phyloP scores from a whole-genome alignment of 2,329 filamentous ascomycete genomes.

The Mycocentrospora acerina region DNA sequence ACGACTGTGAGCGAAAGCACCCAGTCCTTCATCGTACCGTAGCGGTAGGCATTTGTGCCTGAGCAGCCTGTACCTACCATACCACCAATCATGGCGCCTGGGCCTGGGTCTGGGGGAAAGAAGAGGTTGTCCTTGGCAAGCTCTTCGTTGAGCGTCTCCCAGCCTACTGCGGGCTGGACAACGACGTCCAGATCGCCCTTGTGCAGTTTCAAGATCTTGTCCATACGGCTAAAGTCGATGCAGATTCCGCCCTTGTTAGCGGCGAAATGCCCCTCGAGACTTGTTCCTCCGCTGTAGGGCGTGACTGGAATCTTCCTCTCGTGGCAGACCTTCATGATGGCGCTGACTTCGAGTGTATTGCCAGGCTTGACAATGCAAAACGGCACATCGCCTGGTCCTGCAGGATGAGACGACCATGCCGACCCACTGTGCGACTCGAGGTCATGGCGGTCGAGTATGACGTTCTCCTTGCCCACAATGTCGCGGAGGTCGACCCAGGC shows the following conservation, averaged over 20 bases:
- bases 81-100: conserved; percentile 88
- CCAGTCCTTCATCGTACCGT: conserved; percentile 95
- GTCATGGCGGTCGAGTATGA: conserved; percentile 59
- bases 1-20: conserved; percentile 85
- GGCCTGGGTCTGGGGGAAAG: conserved; percentile 89
- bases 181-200: conserved; percentile 65
- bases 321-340: conserved; percentile 87
- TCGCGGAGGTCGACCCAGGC: conserved; percentile 65
- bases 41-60: conserved; percentile 88
- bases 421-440: conserved; percentile 61
- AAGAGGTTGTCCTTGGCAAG: conserved; percentile 73
- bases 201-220: conserved; percentile 75
- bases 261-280: conserved; percentile 84
- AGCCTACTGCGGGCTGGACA: conserved; percentile 70
- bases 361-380: conserved; percentile 72
- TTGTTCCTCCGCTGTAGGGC: conserved; percentile 84
- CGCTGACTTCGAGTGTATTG: conserved; percentile 79
- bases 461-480: conserved; percentile 63
- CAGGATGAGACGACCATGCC: conserved; percentile 62
- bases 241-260: conserved; percentile 81
- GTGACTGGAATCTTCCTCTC: conserved; percentile 78
- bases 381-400: conserved; percentile 46
- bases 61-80: conserved; percentile 78
- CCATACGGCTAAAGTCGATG: conserved; percentile 84
- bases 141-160: conserved; percentile 81